These are phyloP conservation scores for Hygrophoropsis aurantiaca DNA, from an alignment of 768 basidiomycete genomes.

Conservation along the genomic window DNA sequence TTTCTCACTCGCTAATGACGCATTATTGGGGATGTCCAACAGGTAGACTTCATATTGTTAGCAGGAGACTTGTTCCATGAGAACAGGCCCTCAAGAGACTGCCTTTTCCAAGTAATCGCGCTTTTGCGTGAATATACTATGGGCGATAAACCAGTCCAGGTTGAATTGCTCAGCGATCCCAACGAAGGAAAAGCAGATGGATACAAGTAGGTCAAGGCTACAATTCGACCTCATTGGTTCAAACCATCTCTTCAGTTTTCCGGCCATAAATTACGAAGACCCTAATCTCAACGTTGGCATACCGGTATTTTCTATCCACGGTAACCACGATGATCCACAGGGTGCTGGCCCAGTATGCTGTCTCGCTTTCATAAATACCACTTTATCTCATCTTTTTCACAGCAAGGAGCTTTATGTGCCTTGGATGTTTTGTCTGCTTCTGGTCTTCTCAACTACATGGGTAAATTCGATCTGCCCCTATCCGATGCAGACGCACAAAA, in stretches of 20 bases:
- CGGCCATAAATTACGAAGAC: slow-evolving; percentile 96
- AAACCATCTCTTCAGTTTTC: slow-evolving; percentile 60
- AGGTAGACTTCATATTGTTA: slow-evolving; percentile 96
- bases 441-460: slow-evolving; percentile 96
- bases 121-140: slow-evolving; percentile 89
- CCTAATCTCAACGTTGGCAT: slow-evolving; percentile 92
- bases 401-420: slow-evolving; percentile 96
- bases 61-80: slow-evolving; percentile 98
- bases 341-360: slow-evolving; percentile 82
- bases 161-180: slow-evolving; percentile 92
- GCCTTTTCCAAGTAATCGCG: slow-evolving; percentile 85
- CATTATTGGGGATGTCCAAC: neutral
- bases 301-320: slow-evolving; percentile 99
- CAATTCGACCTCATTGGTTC: neutral
- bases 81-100: slow-evolving; percentile 90
- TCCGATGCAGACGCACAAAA: slow-evolving; percentile 62
- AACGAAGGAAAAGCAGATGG: slow-evolving; percentile 84
- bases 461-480: slow-evolving; percentile 86
- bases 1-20: too few species aligned
- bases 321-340: slow-evolving; percentile 99
- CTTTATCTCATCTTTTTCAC: neutral
- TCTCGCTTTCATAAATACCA: neutral
- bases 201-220: slow-evolving; percentile 61
- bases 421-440: slow-evolving; percentile 93
- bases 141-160: slow-evolving; percentile 83